Evolutionary conservation across 2,329 filamentous ascomycete genomes (phyloP).

Genomic region (Helicocarpus griseus): DNA sequence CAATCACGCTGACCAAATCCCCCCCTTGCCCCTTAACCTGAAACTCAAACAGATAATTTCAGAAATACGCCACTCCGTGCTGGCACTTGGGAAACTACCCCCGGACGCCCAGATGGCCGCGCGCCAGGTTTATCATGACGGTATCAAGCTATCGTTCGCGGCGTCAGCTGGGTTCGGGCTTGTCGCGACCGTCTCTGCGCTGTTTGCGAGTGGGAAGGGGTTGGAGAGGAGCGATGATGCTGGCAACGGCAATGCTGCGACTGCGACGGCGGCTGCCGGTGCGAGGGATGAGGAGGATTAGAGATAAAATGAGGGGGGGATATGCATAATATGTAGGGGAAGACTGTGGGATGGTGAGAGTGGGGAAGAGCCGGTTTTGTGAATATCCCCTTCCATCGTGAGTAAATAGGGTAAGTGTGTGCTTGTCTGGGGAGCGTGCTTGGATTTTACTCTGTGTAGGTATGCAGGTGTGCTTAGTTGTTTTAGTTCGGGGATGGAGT

Average conservation of each 20-base stretch:
- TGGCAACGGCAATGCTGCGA: background rate
- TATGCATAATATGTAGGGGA: no score
- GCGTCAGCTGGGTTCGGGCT: slow-evolving; percentile 45
- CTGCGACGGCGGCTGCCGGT: background rate
- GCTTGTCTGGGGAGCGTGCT: no score
- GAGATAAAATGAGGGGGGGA: no score
- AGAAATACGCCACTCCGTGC: slow-evolving; percentile 52
- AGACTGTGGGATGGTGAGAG: no score
- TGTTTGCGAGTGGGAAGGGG: slow-evolving; percentile 33
- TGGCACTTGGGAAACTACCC: slow-evolving; percentile 45
- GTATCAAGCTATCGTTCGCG: slow-evolving; percentile 47
- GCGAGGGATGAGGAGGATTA: background rate
- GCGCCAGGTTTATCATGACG: slow-evolving; percentile 51
- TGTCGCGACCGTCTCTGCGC: slow-evolving; percentile 39
- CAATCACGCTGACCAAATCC: slow-evolving; percentile 16
- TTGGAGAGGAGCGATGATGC: background rate
- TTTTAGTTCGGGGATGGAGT: no score
- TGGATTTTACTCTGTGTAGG: no score
- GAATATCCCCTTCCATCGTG: no score
- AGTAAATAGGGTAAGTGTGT: no score
- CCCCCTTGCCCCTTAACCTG: slow-evolving; percentile 1
- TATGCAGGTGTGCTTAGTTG: no score
- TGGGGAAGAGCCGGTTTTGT: no score
- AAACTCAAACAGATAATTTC: slow-evolving; percentile 44
- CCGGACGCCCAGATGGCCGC: slow-evolving; percentile 48